Evolutionary conservation across 169 alveolate genomes (phyloP).

Genomic region (Eimeria acervulina): DNA sequence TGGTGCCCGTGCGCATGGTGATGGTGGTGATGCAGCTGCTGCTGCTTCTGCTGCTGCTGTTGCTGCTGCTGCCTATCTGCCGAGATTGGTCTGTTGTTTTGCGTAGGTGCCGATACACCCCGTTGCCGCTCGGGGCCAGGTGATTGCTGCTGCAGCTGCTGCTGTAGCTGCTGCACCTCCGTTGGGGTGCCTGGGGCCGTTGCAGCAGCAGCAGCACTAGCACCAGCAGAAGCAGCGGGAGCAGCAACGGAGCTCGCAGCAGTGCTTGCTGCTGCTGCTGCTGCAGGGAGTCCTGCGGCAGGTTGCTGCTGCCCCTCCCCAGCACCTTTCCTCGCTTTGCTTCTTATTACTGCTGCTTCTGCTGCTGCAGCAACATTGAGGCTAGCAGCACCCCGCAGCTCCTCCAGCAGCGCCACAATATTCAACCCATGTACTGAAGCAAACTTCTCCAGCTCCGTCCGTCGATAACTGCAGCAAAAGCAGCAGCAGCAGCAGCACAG

Average conservation of each 20-base stretch:
- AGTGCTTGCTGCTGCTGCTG: slow-evolving; percentile 1
- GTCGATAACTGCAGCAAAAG: slow-evolving; percentile 65
- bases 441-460: slow-evolving; percentile 80
- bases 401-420: slow-evolving; percentile 70
- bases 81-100: neutral
- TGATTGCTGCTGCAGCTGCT: slow-evolving; percentile 13
- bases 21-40: slow-evolving; percentile 13
- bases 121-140: neutral
- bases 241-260: neutral
- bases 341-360: slow-evolving; percentile 56
- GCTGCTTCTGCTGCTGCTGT: neutral
- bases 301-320: slow-evolving; percentile 15
- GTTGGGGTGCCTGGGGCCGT: neutral
- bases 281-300: neutral
- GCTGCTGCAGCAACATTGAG: slow-evolving; percentile 60
- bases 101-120: neutral
- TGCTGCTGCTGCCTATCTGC: neutral
- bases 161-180: slow-evolving; percentile 33
- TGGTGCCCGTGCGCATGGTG: neutral
- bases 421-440: slow-evolving; percentile 69
- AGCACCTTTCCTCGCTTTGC: neutral
- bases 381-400: slow-evolving; percentile 58
- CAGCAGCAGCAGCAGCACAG: slow-evolving; percentile 47
- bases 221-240: neutral
- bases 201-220: neutral